These are phyloP conservation scores for Teunomyces aglyptinius DNA, from an alignment of 805 yeast genomes.

Conservation along the genomic window DNA sequence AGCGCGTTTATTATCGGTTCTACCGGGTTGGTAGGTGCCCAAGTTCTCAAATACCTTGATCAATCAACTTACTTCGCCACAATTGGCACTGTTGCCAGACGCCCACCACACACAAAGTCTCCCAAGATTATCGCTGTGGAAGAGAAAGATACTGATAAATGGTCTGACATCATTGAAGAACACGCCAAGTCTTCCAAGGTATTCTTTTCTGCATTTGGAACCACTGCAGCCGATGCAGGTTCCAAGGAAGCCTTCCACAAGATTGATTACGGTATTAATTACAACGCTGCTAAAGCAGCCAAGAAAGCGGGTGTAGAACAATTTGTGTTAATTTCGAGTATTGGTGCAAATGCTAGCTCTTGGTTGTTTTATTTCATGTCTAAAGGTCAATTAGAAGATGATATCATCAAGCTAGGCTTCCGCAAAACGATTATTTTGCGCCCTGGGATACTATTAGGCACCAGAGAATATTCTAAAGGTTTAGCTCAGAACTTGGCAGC, in stretches of 20 bases:
- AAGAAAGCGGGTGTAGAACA: constrained; percentile 66
- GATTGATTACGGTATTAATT: constrained; percentile 74
- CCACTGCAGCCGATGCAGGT: constrained; percentile 74
- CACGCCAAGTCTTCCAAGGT: constrained; percentile 35
- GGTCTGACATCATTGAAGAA: constrained; percentile 44
- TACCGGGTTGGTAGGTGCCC: constrained; percentile 75
- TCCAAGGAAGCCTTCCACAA: constrained; percentile 63
- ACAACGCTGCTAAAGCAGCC: constrained; percentile 70
- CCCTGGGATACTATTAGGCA: constrained; percentile 76
- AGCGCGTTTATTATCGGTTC: constrained; percentile 51
- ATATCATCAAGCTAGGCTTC: constrained; percentile 58
- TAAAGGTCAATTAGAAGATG: constrained; percentile 78
- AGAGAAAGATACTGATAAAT: constrained; percentile 46
- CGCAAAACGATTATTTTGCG: constrained; percentile 71
- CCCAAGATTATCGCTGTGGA: constrained; percentile 38
- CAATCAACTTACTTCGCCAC: constrained; percentile 33
- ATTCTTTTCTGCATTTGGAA: constrained; percentile 69
- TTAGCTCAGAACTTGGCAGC: constrained; percentile 28
- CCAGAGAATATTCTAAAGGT: constrained; percentile 46
- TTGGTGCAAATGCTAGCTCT: constrained; percentile 61
- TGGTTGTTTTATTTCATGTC: constrained; percentile 58
- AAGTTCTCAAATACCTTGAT: constrained; percentile 48
- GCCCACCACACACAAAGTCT: constrained; percentile 32
- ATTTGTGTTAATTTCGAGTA: constrained; percentile 63
- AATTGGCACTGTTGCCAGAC: constrained; percentile 53